Evolutionary conservation across 164 flowering plant species (phyloP).

Genomic region (Piper betle): DNA sequence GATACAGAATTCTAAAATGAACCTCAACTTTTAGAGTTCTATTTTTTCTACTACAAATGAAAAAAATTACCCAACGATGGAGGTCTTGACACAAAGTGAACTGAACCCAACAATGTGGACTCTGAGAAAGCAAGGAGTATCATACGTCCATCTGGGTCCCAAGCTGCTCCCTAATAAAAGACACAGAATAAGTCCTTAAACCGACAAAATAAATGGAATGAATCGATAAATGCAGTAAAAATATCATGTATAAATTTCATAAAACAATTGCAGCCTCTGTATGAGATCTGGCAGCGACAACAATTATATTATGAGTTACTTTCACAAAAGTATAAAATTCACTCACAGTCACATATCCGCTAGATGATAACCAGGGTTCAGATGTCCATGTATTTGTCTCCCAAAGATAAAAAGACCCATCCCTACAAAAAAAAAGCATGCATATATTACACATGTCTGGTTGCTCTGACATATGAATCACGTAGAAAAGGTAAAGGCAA

Average conservation of each 20-base stretch:
- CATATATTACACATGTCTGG: no score
- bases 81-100: constrained; percentile 92
- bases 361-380: constrained; percentile 86
- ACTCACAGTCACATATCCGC: constrained; percentile 82
- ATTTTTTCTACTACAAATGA: no score
- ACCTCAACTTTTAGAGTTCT: no score
- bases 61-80: constrained; percentile 63
- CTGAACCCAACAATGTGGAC: constrained; percentile 67
- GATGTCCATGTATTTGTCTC: constrained; percentile 99
- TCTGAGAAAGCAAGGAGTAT: constrained; percentile 70
- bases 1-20: neutral
- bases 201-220: neutral
- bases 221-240: neutral
- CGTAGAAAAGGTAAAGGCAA: neutral
- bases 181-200: neutral
- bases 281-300: neutral
- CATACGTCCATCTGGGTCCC: constrained; percentile 97
- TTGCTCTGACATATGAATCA: neutral
- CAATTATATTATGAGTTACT: no score
- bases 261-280: neutral
- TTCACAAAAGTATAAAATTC: neutral
- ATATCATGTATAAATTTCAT: no score
- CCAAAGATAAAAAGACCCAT: constrained; percentile 97
- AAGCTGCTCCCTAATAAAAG: constrained; percentile 59
- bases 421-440: constrained; percentile 31